Percentiles rank a stretch among this genome's conserved stretches.
Evolutionary conservation across 2,329 filamentous ascomycete species (phyloP).

Genomic region (Alternaria consortialis): DNA sequence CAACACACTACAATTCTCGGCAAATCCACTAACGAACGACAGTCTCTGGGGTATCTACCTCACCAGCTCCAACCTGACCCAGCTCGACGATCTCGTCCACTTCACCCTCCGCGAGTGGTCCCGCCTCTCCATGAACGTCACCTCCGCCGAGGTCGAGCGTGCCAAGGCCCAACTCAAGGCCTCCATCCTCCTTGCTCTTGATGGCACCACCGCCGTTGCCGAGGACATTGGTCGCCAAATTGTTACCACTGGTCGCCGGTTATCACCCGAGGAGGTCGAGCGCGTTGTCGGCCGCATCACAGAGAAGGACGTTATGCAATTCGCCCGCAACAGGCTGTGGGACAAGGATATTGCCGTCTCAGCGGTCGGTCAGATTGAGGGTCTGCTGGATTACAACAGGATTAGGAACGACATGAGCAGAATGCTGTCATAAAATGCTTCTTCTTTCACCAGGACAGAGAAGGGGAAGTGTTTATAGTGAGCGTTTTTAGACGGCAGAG

Average conservation of each 20-base stretch:
- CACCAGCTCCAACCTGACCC: slow-evolving; percentile 86
- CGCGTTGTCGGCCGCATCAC: slow-evolving; percentile 86
- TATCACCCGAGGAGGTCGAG: slow-evolving; percentile 94
- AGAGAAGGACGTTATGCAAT: slow-evolving; percentile 96
- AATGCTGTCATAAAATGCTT: slow-evolving; percentile 60
- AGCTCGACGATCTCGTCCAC: slow-evolving; percentile 94
- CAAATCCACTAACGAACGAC: slow-evolving; percentile 39
- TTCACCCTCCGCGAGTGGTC: slow-evolving; percentile 99
- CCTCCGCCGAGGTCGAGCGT: slow-evolving; percentile 91
- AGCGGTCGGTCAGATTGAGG: slow-evolving; percentile 93
- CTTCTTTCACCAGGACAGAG: neutral
- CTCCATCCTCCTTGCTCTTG: slow-evolving; percentile 93
- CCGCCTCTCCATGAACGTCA: slow-evolving; percentile 87
- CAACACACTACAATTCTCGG: neutral
- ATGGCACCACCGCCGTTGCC: slow-evolving; percentile 95
- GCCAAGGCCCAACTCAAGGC: slow-evolving; percentile 99
- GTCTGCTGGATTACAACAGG: slow-evolving; percentile 77
- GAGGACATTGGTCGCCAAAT: slow-evolving; percentile 99
- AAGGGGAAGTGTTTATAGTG: slow-evolving; percentile 14
- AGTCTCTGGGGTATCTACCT: slow-evolving; percentile 99
- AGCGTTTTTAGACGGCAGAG: slow-evolving; percentile 16
- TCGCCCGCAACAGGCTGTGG: slow-evolving; percentile 94
- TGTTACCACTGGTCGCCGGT: slow-evolving; percentile 92
- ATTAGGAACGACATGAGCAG: slow-evolving; percentile 87
- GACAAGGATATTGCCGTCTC: slow-evolving; percentile 95